phyloP scores from a whole-genome alignment of 2,329 filamentous ascomycete genomes.

The Aspergillus ustus region DNA sequence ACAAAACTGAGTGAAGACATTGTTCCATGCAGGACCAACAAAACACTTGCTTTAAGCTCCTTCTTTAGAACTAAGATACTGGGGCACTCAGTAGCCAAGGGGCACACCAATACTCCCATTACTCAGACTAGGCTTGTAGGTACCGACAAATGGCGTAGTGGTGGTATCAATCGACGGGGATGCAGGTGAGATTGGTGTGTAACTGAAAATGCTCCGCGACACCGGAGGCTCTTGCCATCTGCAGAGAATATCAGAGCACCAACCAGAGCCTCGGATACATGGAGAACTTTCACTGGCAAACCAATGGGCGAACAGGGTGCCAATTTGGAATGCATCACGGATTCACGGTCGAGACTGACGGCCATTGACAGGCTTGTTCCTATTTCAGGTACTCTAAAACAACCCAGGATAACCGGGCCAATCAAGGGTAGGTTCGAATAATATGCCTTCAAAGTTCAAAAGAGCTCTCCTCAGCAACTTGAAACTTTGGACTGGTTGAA shows the following conservation, averaged over 20 bases:
- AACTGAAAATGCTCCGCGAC: slow-evolving; percentile 6
- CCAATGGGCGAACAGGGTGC: background rate
- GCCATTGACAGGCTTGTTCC: slow-evolving; percentile 1
- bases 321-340: background rate
- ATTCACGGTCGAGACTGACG: background rate
- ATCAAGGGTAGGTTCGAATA: background rate
- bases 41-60: too few relatives aligned
- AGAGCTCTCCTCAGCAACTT: background rate
- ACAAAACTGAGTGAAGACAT: background rate
- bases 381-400: slow-evolving; percentile 3
- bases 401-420: background rate
- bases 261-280: slow-evolving; percentile 7
- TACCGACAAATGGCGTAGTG: background rate
- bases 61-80: too few relatives aligned
- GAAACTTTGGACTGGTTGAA: background rate
- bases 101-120: background rate
- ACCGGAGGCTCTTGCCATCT: slow-evolving; percentile 3
- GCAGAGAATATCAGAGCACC: background rate
- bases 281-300: background rate
- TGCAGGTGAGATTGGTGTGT: background rate
- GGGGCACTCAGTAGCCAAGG: background rate
- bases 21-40: too few relatives aligned
- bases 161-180: background rate
- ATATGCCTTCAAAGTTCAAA: slow-evolving; percentile 2
- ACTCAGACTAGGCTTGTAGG: too few relatives aligned